Evolutionary conservation across 768 basidiomycete genomes (phyloP).

Genomic region (Infundibulicybe gibba): DNA sequence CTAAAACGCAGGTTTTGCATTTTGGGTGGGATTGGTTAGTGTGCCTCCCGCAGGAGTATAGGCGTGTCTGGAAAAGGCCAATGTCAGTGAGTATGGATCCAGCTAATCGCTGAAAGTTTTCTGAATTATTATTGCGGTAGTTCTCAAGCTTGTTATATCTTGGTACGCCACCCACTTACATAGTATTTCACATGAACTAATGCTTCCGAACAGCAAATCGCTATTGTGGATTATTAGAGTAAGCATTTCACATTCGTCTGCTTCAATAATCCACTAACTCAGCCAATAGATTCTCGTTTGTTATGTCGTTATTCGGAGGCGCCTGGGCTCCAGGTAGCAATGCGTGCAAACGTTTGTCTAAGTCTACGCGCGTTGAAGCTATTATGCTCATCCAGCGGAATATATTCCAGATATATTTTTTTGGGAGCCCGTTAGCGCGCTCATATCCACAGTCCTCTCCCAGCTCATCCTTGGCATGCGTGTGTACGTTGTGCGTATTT

Average conservation of each 20-base stretch:
- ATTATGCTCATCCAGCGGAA: too few species aligned
- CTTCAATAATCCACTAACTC: not conserved
- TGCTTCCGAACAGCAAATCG: too few species aligned
- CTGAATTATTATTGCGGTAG: too few species aligned
- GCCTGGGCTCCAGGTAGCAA: constrained; percentile 7
- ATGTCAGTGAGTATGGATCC: constrained; percentile 6
- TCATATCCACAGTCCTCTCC: constrained; percentile 14
- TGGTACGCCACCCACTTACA: too few species aligned
- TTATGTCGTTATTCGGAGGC: constrained; percentile 7
- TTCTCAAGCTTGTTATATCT: too few species aligned
- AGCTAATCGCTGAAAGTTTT: not conserved
- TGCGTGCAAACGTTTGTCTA: constrained; percentile 4
- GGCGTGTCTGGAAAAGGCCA: constrained; percentile 12
- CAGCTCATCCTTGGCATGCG: constrained; percentile 15
- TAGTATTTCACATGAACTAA: too few species aligned
- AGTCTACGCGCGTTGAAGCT: not conserved
- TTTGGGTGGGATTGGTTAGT: constrained; percentile 14
- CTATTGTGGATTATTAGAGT: too few species aligned
- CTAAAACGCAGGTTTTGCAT: constrained; percentile 14
- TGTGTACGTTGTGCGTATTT: constrained; percentile 12
- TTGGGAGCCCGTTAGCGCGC: constrained; percentile 12
- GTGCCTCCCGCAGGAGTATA: constrained; percentile 14
- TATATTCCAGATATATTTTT: constrained; percentile 1
- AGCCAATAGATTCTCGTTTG: not conserved
- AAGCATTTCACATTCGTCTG: too few species aligned